phyloP scores from a whole-genome alignment of 495 filamentous ascomycete genomes.

The Penicillium atrosanguineum region DNA sequence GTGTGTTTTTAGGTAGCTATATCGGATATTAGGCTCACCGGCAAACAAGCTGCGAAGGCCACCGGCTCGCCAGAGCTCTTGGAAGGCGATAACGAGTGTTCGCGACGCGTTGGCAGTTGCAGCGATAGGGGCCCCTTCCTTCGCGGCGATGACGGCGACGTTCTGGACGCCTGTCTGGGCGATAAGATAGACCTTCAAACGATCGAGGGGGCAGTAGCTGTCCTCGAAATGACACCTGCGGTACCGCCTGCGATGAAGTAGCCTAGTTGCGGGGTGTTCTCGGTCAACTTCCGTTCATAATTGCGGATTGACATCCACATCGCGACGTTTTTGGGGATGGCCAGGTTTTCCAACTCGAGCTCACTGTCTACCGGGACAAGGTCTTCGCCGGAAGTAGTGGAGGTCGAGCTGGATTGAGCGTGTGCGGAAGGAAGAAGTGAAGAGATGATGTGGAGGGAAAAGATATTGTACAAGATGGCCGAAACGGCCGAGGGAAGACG shows the following conservation, averaged over 20 bases:
- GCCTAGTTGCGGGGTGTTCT: conserved; percentile 71
- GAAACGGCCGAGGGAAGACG: conserved; percentile 36
- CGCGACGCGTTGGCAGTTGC: conserved; percentile 64
- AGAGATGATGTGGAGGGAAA: conserved; percentile 38
- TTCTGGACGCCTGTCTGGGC: conserved; percentile 71
- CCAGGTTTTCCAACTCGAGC: conserved; percentile 44
- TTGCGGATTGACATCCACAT: conserved; percentile 49
- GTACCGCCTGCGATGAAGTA: conserved; percentile 96
- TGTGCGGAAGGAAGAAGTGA: conserved; percentile 39
- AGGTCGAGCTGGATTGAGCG: conserved; percentile 31
- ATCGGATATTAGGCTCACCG: conserved; percentile 52
- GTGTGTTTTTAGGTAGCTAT: neutral
- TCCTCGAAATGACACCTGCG: conserved; percentile 87
- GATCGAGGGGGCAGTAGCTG: conserved; percentile 91
- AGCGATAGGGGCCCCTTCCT: conserved; percentile 64
- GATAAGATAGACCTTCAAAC: conserved; percentile 95
- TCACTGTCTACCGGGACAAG: conserved; percentile 35
- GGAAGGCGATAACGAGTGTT: conserved; percentile 68
- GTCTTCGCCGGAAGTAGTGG: conserved; percentile 28
- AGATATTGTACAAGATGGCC: conserved; percentile 41
- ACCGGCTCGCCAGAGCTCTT: conserved; percentile 77
- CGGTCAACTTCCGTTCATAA: conserved; percentile 59
- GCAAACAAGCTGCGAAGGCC: conserved; percentile 94
- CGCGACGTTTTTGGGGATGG: conserved; percentile 44
- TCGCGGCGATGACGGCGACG: conserved; percentile 62